phyloP scores from a whole-genome alignment of 2,329 filamentous ascomycete genomes.

The Rhynchosporium graminicola region DNA sequence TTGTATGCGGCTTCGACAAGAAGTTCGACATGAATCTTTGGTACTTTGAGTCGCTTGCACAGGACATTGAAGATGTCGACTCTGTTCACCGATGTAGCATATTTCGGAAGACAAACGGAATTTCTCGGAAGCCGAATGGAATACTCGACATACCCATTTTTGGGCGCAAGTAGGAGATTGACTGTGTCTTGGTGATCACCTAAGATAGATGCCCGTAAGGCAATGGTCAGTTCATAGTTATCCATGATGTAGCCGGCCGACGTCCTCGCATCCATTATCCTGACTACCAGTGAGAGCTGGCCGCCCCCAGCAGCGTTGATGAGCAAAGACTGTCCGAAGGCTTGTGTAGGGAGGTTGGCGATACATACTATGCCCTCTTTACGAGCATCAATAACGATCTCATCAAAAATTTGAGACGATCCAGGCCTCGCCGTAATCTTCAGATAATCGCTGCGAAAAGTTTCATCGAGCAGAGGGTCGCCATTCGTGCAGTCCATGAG shows the following conservation, averaged over 20 bases:
- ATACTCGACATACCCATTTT: not conserved
- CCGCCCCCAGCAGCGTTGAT: not conserved
- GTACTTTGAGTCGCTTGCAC: not conserved
- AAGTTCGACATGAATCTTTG: not conserved
- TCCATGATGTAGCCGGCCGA: too few species aligned
- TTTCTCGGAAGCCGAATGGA: not conserved
- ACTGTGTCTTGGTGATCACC: not conserved
- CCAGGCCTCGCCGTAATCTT: not conserved
- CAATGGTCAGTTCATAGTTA: too few species aligned
- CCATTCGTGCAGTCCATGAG: not conserved
- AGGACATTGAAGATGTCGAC: not conserved
- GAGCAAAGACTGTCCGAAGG: not conserved
- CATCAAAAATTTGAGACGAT: not conserved
- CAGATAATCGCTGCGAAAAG: not conserved
- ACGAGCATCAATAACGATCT: not conserved
- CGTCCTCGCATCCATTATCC: too few species aligned
- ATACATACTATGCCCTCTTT: too few species aligned
- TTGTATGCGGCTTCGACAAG: slow-evolving; percentile 1
- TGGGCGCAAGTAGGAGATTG: not conserved
- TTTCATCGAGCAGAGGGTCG: not conserved
- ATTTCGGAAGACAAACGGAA: too few species aligned
- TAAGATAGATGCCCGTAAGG: not conserved
- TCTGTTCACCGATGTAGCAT: not conserved
- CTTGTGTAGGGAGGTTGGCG: not conserved
- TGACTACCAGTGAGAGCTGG: too few species aligned